Evolutionary conservation across 192 early-diverging fungal species (phyloP).

Genomic region (Backusella psychrophila): DNA sequence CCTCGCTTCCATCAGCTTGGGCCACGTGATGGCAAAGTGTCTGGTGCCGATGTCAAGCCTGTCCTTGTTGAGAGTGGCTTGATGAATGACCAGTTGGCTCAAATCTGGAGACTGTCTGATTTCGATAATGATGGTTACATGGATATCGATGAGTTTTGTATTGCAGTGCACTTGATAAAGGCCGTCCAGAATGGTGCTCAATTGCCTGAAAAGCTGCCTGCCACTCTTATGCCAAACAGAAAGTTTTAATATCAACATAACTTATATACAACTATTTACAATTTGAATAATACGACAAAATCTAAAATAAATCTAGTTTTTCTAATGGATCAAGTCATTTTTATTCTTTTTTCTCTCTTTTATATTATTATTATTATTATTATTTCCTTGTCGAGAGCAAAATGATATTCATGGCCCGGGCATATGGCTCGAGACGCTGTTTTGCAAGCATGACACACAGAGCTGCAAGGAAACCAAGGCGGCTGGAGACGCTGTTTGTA

Average conservation of each 20-base stretch:
- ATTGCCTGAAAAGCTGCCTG: conserved; percentile 30
- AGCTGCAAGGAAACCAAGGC: background rate
- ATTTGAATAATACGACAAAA: background rate
- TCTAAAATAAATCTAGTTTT: too few species aligned
- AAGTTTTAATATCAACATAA: conserved; percentile 21
- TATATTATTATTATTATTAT: too few species aligned
- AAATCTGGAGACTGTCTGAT: conserved; percentile 63
- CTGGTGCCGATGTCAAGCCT: conserved; percentile 40
- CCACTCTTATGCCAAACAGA: conserved; percentile 27
- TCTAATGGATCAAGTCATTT: too few species aligned
- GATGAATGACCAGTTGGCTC: conserved; percentile 48
- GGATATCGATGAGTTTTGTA: conserved; percentile 67
- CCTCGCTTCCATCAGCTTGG: conserved; percentile 34
- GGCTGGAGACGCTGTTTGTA: background rate
- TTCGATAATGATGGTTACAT: conserved; percentile 65
- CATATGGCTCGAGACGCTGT: background rate
- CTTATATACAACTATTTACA: background rate
- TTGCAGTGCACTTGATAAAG: conserved; percentile 62
- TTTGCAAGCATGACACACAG: background rate
- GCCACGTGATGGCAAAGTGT: conserved; percentile 39
- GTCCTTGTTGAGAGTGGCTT: conserved; percentile 55
- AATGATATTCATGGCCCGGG: background rate
- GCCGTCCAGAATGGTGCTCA: conserved; percentile 27
- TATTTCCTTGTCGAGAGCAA: background rate
- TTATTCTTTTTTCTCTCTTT: background rate